Evolutionary conservation across 164 flowering plant genomes (phyloP), one percentile per base, ranked within the genome.

Genomic region (Saururus chinensis): DNA sequence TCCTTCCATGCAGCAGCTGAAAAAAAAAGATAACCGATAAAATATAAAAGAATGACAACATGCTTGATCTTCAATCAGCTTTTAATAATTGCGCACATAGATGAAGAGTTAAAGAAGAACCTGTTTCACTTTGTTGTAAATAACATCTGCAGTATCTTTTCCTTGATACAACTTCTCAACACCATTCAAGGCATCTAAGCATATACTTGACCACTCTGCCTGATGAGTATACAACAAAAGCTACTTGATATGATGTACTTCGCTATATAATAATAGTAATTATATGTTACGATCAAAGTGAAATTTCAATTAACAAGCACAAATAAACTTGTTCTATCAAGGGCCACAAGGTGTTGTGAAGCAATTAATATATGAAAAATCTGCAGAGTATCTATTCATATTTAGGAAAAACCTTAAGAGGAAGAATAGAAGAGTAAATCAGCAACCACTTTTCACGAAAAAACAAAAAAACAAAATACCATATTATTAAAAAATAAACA

Each of bases 151-250:
- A 53, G 81, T 74, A 24, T 82, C 83, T 64, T 84, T 85, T 71
- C 88, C 96, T 71, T 78, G 73, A 76, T 81, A 75, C 48, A 77
- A 66, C 75, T 72, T 77, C 77, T 86, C 86, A 64, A 79, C 61
- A 53, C 77, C 79, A 56, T 76, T 77, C 64, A 93, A 70, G 12
- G 83, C 87, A 67, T 82, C 82, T 66, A 66, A 51, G 60, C 88
- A 86, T 54, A 64, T 61, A 64, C 81, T 83, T 68, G 82, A 81
- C 98, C 98, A 93, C 68, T 87, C 97, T 49, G 71, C 83, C 98
- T 92, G 81, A 57, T 19, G 19, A 70, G 56, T n/a, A 57, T 48
- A 70, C 45, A 54, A 61, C 14, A 23, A 42, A 17, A 37, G 10
- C 17, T 10, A n/a, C 22, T 10, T 13, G 11, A 45, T 12, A 17